Evolutionary conservation across 2,329 filamentous ascomycete genomes (phyloP).

Genomic region (Ophiostoma fasciatum): DNA sequence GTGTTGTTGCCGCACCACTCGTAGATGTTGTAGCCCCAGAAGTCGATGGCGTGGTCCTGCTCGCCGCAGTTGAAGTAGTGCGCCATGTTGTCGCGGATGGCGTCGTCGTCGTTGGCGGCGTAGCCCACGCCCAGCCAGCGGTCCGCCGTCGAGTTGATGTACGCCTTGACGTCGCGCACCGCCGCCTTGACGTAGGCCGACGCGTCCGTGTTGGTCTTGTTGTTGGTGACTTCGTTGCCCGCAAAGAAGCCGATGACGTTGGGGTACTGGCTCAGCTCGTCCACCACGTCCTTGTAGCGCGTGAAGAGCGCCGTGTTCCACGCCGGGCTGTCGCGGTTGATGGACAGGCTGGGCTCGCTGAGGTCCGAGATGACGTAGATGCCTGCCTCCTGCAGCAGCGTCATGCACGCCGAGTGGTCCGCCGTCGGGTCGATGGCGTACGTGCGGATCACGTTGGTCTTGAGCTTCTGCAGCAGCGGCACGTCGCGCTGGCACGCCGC

Average conservation of each 20-base stretch:
- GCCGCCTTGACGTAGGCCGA: constrained; percentile 96
- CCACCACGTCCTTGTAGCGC: constrained; percentile 74
- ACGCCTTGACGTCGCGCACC: constrained; percentile 87
- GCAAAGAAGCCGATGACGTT: constrained; percentile 97
- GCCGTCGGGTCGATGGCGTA: constrained; percentile 75
- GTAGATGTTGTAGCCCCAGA: constrained; percentile 99
- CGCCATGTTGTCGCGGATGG: constrained; percentile 68
- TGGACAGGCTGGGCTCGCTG: constrained; percentile 65
- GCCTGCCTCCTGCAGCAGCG: constrained; percentile 61
- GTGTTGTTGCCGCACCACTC: constrained; percentile 89
- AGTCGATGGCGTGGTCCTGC: constrained; percentile 59
- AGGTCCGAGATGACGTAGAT: constrained; percentile 95
- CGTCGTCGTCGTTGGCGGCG: constrained; percentile 82
- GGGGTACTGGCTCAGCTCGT: constrained; percentile 65
- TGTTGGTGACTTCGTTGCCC: constrained; percentile 93
- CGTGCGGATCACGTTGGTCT: constrained; percentile 87
- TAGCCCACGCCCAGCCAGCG: constrained; percentile 83
- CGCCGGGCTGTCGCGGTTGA: constrained; percentile 62
- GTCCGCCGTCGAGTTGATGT: constrained; percentile 70
- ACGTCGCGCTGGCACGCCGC: constrained; percentile 70
- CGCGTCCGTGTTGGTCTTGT: constrained; percentile 72
- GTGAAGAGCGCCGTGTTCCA: constrained; percentile 70
- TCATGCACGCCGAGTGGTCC: constrained; percentile 78
- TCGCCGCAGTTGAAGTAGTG: constrained; percentile 90
- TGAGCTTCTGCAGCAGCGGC: constrained; percentile 59